These are phyloP conservation scores for Scortechinia acanthostroma DNA, from an alignment of 2,329 filamentous ascomycete species.

Conservation along the genomic window DNA sequence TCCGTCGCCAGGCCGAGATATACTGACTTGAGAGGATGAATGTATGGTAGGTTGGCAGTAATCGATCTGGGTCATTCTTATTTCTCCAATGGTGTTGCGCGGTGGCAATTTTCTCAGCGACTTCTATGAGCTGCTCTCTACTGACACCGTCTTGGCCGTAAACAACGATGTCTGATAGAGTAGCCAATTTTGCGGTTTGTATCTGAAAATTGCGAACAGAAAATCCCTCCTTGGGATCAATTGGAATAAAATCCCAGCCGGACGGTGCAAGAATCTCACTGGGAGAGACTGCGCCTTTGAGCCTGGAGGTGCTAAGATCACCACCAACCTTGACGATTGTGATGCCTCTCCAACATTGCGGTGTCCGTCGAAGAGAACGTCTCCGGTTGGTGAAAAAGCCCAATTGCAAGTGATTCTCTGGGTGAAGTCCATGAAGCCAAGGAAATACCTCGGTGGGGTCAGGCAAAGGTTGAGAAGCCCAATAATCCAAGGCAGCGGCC, in stretches of 20 bases:
- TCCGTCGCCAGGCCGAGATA: too few species aligned
- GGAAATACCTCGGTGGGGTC: conserved; percentile 63
- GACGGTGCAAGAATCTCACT: conserved; percentile 49
- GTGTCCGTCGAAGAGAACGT: conserved; percentile 49
- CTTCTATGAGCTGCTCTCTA: conserved; percentile 26
- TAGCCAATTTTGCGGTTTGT: conserved; percentile 64
- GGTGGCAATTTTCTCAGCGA: conserved; percentile 43
- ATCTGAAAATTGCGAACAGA: conserved; percentile 73
- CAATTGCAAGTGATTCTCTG: conserved; percentile 62
- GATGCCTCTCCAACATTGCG: conserved; percentile 57
- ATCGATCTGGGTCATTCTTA: conserved; percentile 35
- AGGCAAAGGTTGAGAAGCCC: conserved; percentile 56
- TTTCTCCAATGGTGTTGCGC: conserved; percentile 56
- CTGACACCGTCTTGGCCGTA: conserved; percentile 56
- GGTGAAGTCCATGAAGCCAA: conserved; percentile 68
- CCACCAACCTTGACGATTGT: conserved; percentile 65
- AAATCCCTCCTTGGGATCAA: conserved; percentile 65
- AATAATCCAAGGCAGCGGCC: conserved; percentile 50
- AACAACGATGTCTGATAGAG: conserved; percentile 64
- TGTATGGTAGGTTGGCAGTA: conserved; percentile 53
- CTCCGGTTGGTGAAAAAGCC: conserved; percentile 63
- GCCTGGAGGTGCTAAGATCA: conserved; percentile 47
- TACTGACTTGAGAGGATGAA: conserved; percentile 34
- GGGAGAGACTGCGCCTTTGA: conserved; percentile 61
- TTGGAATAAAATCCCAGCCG: conserved; percentile 44